Evolutionary conservation across 1,139 yeast genomes (phyloP), one percentile per base, ranked within the genome.

Genomic region (Candida frijolesensis): DNA sequence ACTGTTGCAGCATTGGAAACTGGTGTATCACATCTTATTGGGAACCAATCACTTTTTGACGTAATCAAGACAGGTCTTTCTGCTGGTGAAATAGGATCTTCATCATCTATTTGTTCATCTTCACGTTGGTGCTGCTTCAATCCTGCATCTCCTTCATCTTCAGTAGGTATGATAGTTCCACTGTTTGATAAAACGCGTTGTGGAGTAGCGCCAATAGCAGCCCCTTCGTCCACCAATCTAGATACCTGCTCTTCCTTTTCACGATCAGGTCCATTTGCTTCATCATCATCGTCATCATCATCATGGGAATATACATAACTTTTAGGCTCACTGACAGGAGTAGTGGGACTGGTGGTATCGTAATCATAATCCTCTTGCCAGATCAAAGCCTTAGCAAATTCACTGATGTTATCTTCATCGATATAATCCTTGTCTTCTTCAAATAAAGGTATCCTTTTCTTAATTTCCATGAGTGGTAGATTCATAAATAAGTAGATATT

Each of bases 1-100:
- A 8, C 29, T 25, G 29, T 25, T 25, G 10, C 29, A 25, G 29
- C 8, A 25, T 25, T 25, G 8, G 42, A 32, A n/a, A 47, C 22
- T 3, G 49, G 39, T 7, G 48, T 38, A 15, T 50, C 52, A 16
- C 55, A 66, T 41, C 76, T 71, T 2, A 84, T 70, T 0, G 91
- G 91, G 16, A 80, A 80, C 92, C 91, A 85, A 62, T 86, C 91
- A 56, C 80, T 81, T 57, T 79, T 78, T 2, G 90, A 84, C 0
- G 80, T 64, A 46, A 86, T 84, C 57, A 74, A 57, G 48, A 62
- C 69, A 1, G 68, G 71, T 48, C 55, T 58, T 25, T 49, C 30
- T 8, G 48, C n/a, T 22, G 52, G 46, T 4, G 38, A 29, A 15
- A 41, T 29, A 10, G 35, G 33, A 12, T 10, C 25, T 16, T 41